These are phyloP conservation scores for Gaillardinia entomophila DNA, from an alignment of 805 yeast species.

Conservation along the genomic window DNA sequence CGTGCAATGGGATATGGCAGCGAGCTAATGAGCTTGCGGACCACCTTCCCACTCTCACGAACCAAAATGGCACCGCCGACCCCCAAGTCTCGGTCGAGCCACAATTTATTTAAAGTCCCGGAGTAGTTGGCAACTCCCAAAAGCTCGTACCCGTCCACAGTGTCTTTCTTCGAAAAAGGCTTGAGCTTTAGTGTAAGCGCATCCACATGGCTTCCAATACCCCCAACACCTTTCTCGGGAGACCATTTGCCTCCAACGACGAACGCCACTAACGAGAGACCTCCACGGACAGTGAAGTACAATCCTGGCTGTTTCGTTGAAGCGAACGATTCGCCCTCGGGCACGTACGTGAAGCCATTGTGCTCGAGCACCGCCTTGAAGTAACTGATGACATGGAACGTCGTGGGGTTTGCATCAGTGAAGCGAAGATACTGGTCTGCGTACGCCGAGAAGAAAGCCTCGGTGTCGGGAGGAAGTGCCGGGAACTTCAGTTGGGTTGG, in stretches of 20 bases:
- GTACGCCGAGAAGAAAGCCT: conserved; percentile 9
- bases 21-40: conserved; percentile 23
- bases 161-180: conserved; percentile 16
- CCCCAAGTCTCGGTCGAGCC: conserved; percentile 41
- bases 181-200: conserved; percentile 32
- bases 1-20: conserved; percentile 31
- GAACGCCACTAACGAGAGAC: conserved; percentile 31
- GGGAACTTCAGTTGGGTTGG: neutral
- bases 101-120: conserved; percentile 25
- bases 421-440: conserved; percentile 21
- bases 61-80: conserved; percentile 33
- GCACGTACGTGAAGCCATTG: conserved; percentile 22
- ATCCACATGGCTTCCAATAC: conserved; percentile 31
- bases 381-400: conserved; percentile 28
- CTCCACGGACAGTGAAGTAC: conserved; percentile 26
- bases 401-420: conserved; percentile 36
- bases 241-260: conserved; percentile 33
- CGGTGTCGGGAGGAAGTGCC: neutral
- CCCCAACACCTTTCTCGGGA: conserved; percentile 20
- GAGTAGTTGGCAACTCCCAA: conserved; percentile 39
- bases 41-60: conserved; percentile 15
- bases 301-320: conserved; percentile 9
- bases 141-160: conserved; percentile 26
- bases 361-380: conserved; percentile 15
- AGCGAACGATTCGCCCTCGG: conserved; percentile 11